A percentile compares a stretch with the other conserved stretches of the same genome.
phyloP scores from a whole-genome alignment of 2,329 filamentous ascomycete genomes.

The Aspergillus pseudoglaucus region DNA sequence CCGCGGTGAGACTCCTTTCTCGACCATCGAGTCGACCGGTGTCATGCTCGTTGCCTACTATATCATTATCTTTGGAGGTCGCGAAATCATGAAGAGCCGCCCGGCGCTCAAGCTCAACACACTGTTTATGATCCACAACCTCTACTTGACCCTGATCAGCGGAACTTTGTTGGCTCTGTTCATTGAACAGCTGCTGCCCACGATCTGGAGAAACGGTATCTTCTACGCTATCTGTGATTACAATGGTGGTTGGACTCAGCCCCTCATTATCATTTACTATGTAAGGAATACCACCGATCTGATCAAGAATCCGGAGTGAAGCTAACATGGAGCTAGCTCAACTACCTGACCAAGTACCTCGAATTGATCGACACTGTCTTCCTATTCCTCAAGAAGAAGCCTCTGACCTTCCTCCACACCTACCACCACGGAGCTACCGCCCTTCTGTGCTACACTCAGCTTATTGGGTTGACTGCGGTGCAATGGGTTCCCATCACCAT shows the following conservation, averaged over 20 bases:
- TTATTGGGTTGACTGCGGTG: slow-evolving; percentile 85
- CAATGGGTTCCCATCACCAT: slow-evolving; percentile 92
- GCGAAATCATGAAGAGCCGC: slow-evolving; percentile 84
- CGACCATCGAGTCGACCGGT: slow-evolving; percentile 75
- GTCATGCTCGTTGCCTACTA: slow-evolving; percentile 86
- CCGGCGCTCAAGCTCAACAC: slow-evolving; percentile 79
- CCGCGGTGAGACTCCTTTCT: slow-evolving; percentile 77
- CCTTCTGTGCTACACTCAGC: slow-evolving; percentile 94
- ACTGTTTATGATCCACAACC: slow-evolving; percentile 94
- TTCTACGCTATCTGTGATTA: slow-evolving; percentile 77
- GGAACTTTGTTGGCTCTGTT: slow-evolving; percentile 74
- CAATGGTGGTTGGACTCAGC: slow-evolving; percentile 87
- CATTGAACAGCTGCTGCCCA: slow-evolving; percentile 83
- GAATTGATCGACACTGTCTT: slow-evolving; percentile 94
- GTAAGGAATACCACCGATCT: slow-evolving; percentile 49
- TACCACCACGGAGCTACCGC: slow-evolving; percentile 98
- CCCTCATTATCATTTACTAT: slow-evolving; percentile 91
- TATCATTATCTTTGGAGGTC: slow-evolving; percentile 82
- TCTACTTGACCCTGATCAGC: slow-evolving; percentile 83
- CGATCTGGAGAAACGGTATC: slow-evolving; percentile 69
- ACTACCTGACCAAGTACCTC: slow-evolving; percentile 97
- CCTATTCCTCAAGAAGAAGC: slow-evolving; percentile 99
- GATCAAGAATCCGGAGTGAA: slow-evolving; percentile 2
- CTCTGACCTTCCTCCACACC: slow-evolving; percentile 95
- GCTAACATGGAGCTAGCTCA: slow-evolving; percentile 60